Evolutionary conservation across 345 rosid species (phyloP).

Genomic region (Eucalyptus pumila): DNA sequence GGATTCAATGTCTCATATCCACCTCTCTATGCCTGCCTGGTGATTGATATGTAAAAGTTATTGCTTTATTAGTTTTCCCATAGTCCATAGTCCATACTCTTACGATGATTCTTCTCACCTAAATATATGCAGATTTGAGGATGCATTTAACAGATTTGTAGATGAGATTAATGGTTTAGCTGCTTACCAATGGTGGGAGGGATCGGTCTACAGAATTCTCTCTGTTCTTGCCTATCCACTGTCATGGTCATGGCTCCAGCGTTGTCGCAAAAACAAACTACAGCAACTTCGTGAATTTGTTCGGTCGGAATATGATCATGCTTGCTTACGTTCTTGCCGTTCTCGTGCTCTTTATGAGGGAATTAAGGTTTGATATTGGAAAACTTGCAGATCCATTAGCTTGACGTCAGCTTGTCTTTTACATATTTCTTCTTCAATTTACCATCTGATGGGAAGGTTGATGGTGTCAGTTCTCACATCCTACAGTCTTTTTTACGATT

Average conservation of each 20-base stretch:
- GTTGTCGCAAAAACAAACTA: constrained; percentile 55
- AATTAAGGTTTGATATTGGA: constrained; percentile 49
- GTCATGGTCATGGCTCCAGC: constrained; percentile 91
- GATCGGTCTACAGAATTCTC: constrained; percentile 62
- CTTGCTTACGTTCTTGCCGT: constrained; percentile 94
- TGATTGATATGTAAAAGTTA: neutral
- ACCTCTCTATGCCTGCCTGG: neutral
- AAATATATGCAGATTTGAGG: constrained; percentile 50
- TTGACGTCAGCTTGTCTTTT: neutral
- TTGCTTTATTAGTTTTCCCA: neutral
- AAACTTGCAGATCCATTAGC: neutral
- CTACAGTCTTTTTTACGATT: neutral
- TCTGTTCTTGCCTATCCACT: constrained; percentile 80
- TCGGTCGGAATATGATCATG: constrained; percentile 90
- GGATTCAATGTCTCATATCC: neutral
- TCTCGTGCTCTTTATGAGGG: constrained; percentile 96
- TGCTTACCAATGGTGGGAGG: constrained; percentile 98
- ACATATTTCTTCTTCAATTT: neutral
- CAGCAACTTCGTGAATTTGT: constrained; percentile 93
- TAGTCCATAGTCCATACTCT: neutral
- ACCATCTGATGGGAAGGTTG: neutral
- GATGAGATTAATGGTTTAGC: constrained; percentile 84
- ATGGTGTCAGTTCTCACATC: neutral
- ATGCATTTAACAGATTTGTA: constrained; percentile 76
- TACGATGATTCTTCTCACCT: neutral